Conservation (phyloP, 2,329 filamentous ascomycete genomes). For the Fusarium praegraminearum region DNA sequence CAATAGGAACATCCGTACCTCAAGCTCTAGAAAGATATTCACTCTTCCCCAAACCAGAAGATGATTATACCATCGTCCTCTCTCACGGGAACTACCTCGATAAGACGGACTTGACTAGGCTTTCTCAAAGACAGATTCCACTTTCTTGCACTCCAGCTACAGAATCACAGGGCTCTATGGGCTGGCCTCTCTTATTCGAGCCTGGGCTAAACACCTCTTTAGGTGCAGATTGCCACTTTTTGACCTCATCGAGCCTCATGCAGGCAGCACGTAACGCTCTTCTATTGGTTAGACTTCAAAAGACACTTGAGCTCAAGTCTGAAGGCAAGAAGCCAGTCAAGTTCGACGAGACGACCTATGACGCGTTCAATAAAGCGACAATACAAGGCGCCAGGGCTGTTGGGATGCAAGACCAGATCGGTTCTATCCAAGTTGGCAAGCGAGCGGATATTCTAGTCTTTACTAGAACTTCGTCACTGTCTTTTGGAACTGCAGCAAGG, state of each 20-base stretch:
- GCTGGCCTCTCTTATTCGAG: neutral
- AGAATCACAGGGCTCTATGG: slow-evolving; percentile 3
- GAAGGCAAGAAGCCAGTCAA: neutral
- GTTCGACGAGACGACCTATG: fast-evolving
- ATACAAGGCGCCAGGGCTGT: neutral
- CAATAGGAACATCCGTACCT: neutral
- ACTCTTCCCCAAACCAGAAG: neutral
- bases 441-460: neutral
- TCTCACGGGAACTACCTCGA: neutral
- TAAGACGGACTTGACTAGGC: neutral
- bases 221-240: neutral
- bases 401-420: neutral
- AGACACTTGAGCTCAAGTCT: neutral
- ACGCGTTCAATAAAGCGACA: neutral
- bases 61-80: neutral
- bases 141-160: neutral
- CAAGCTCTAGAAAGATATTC: neutral
- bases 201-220: neutral
- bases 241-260: neutral
- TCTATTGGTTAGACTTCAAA: neutral
- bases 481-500: neutral
- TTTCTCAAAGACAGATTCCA: neutral
- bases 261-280: fast-evolving
- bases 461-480: fast-evolving
- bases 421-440: neutral